Percentiles rank a stretch among this genome's conserved stretches.
phyloP scores from a whole-genome alignment of 2,329 filamentous ascomycete genomes.

The Sordariomycetes sp. region DNA sequence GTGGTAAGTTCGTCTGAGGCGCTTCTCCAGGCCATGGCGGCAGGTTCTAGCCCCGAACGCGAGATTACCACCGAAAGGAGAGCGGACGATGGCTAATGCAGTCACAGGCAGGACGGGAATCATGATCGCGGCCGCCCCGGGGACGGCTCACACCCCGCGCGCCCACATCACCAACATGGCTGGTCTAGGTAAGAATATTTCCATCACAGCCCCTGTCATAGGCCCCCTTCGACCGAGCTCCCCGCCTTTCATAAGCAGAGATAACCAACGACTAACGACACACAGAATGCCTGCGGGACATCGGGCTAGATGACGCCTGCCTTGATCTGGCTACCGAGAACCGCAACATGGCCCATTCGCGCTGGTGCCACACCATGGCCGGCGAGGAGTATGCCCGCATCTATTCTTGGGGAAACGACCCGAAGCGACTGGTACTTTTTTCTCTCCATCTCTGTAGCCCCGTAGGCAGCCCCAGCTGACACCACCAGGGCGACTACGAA shows the following conservation, averaged over 20 bases:
- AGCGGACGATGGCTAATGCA: not conserved
- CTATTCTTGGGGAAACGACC: constrained; percentile 40
- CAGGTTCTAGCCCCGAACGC: not conserved
- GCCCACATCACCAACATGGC: constrained; percentile 53
- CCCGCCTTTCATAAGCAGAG: not conserved
- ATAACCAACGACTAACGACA: not conserved
- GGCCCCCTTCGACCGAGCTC: not conserved
- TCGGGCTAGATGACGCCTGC: constrained; percentile 33
- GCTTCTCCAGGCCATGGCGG: not conserved
- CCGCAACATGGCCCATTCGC: constrained; percentile 34
- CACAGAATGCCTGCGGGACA: constrained; percentile 40
- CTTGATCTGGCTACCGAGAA: constrained; percentile 22
- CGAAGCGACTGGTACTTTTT: constrained; percentile 23
- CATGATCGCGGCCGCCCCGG: constrained; percentile 35
- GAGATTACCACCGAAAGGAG: not conserved
- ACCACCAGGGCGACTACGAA: constrained; percentile 27
- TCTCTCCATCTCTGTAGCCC: not conserved
- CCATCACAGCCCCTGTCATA: not conserved
- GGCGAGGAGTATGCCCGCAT: constrained; percentile 39
- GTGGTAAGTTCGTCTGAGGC: constrained; percentile 22
- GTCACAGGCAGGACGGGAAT: constrained; percentile 35
- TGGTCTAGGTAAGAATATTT: constrained; percentile 26
- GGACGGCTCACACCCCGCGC: constrained; percentile 44
- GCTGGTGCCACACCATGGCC: constrained; percentile 42
- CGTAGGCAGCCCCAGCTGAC: not conserved